phyloP scores from a whole-genome alignment of 2,329 filamentous ascomycete genomes.

The Ascochyta viciae-villosae region DNA sequence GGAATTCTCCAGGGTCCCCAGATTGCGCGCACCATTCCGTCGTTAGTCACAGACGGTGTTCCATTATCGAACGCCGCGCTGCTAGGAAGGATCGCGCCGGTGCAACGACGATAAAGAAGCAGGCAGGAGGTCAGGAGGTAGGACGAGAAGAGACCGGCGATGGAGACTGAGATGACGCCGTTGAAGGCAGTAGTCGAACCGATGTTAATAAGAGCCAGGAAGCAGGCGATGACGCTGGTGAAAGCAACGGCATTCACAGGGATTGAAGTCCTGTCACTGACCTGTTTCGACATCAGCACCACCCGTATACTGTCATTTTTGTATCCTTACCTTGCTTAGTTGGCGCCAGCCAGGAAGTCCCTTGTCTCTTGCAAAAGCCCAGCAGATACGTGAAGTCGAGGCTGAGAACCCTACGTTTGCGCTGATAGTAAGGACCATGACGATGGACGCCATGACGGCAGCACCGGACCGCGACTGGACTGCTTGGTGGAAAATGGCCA shows the following conservation, averaged over 20 bases:
- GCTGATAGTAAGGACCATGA: conserved; percentile 42
- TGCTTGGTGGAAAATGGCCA: conserved; percentile 55
- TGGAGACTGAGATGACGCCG: conserved; percentile 36
- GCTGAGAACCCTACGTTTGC: conserved; percentile 47
- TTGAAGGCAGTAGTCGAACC: conserved; percentile 45
- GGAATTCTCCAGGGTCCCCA: conserved; percentile 39
- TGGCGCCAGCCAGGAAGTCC: conserved; percentile 49
- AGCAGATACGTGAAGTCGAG: conserved; percentile 48
- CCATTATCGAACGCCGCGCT: conserved; percentile 8
- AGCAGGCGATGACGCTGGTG: conserved; percentile 46
- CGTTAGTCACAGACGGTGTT: not conserved
- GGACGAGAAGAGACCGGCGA: conserved; percentile 36
- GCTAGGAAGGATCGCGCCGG: conserved; percentile 23
- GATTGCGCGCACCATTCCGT: conserved; percentile 15
- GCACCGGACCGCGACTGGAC: conserved; percentile 45
- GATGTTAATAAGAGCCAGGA: conserved; percentile 59
- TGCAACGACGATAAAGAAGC: conserved; percentile 37
- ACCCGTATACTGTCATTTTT: conserved; percentile 9
- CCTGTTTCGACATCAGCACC: conserved; percentile 22
- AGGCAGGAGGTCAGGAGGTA: conserved; percentile 34
- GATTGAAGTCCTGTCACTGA: conserved; percentile 29
- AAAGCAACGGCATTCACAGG: conserved; percentile 45
- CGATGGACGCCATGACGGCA: conserved; percentile 51
- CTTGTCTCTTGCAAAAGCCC: conserved; percentile 51
- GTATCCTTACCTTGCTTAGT: conserved; percentile 22